Base-by-base conservation (phyloP, 176 grass and related monocot genomes). In the Ensete ventricosum region DNA sequence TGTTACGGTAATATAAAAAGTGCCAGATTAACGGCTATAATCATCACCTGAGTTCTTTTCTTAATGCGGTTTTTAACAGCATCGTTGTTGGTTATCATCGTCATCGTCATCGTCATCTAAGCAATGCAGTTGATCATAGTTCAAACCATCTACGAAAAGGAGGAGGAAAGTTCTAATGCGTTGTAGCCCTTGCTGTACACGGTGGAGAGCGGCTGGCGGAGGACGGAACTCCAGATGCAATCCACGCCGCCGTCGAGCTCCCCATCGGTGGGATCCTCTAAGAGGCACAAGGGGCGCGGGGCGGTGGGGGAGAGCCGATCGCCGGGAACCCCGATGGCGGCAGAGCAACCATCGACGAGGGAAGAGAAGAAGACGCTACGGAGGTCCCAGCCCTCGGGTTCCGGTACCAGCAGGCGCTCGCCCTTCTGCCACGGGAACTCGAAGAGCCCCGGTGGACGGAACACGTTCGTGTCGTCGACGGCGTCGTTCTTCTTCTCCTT, bases 351-450 rank as follows among this genome's bases (percentile, higher is more conserved):
- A 17, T 52, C 48, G 14, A 66, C 62, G 79, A 54, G 24, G 6
- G 82, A 77, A 6, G 78, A 73, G 69, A 79, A 79, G 77, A 79
- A 79, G 74, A 67, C 75, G 70, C 65, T 55, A 54, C 55, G 21
- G 60, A 62, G 59, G 13, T 82, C 43, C 69, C 9, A 72, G 14
- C 11, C 53, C 51, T 54, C 52, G 17, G 17, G 14, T 16, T 51
- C 78, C 48, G 34, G 23, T 11, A 14, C 2, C 48, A 2, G 43
- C 55, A 43, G 9, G 25, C 65, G 64, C 59, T 14, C 34, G 16
- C 27, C 59, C 12, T 77, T 16, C 43, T 78, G 50, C 76, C 76
- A 78, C 25, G 76, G 76, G 76, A 78, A 78, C 23, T 78, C 76
- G 64, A 78, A 78, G 16, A 78, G 50, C 51, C 77, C 77, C 16